phyloP scores from a whole-genome alignment of 495 filamentous ascomycete genomes.

The Hypoxylon fuscum region DNA sequence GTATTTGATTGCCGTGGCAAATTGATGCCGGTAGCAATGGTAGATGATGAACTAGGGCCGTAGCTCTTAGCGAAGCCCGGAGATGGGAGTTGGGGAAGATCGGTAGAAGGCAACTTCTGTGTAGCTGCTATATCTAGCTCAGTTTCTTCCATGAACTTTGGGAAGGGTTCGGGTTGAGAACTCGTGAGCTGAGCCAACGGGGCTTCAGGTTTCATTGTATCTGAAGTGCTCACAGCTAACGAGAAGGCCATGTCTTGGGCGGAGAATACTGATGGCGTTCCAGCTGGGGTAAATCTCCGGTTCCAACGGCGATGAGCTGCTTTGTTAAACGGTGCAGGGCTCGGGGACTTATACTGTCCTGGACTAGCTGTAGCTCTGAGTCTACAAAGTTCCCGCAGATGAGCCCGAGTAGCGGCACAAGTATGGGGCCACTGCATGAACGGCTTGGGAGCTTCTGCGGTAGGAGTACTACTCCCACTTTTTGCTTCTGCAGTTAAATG shows the following conservation, averaged over 20 bases:
- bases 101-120: constrained; percentile 27
- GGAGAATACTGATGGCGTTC: constrained; percentile 54
- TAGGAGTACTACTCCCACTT: constrained; percentile 76
- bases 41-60: constrained; percentile 58
- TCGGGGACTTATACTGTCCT: constrained; percentile 72
- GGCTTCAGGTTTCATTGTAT: constrained; percentile 78
- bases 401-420: constrained; percentile 77
- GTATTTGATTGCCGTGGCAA: constrained; percentile 54
- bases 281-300: constrained; percentile 50
- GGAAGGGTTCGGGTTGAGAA: constrained; percentile 39
- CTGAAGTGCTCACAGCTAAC: constrained; percentile 78
- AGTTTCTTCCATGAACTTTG: constrained; percentile 32
- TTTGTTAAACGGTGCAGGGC: constrained; percentile 75
- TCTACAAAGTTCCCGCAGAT: constrained; percentile 85
- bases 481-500: constrained; percentile 47
- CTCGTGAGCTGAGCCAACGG: constrained; percentile 69
- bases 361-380: constrained; percentile 70
- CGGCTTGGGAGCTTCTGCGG: constrained; percentile 51
- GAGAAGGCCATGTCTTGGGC: constrained; percentile 88
- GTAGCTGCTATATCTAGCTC: constrained; percentile 10
- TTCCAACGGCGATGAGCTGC: constrained; percentile 58
- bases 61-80: constrained; percentile 66
- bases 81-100: constrained; percentile 64
- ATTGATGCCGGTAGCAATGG: constrained; percentile 50
- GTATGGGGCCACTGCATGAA: constrained; percentile 81